Base-by-base conservation (phyloP, 2,329 filamentous ascomycete genomes). In the Xenoacremonium recifei region DNA sequence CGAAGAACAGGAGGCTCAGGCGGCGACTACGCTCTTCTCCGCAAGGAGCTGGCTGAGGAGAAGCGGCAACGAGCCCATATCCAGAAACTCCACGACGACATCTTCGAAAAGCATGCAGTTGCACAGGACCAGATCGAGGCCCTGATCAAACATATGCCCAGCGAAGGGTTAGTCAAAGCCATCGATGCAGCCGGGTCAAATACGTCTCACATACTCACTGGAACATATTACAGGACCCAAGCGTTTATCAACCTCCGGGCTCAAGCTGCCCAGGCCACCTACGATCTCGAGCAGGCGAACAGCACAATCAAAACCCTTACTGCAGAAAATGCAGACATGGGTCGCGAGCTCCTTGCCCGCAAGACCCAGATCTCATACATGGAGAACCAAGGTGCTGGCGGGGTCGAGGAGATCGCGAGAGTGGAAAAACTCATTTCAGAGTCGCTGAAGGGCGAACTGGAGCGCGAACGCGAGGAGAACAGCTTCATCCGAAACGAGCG, bases 81-180 rank as follows among this genome's bases (percentile, higher is more conserved):
- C n/a, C 75, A 80, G 53, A 66, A 73, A 42, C 75, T 72, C 49
- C 75, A 73, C 52, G 78, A 77, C 53, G 73, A 76, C 4, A 64
- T 82, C 2, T 76, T 80, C 47, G 78, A 83, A 60, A 78, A 79
- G 58, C 69, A 79, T 47, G 73, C 74, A 12, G 66, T 83, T 36
- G 66, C 70, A 6, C 75, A 82, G 57, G 73, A 79, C 45, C 79
- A 84, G 58, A 66, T 84, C 48, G 69, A 74, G 47, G 72, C 75
- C 13, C 55, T 84, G 21, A 67, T 78, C 50, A 68, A 70, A 44
- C 72, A 75, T 45, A 67, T 71, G 57, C 66, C 68, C n/a, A 64
- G 65, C 45, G 73, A 81, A 70, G 76, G 71, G 77, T 82, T 71
- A 73, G 79, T 77, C 32, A 50, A 57, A 25, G 55, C 57, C 45